phyloP scores from a whole-genome alignment of 2,329 filamentous ascomycete genomes.

The Furcasterigmium sp. region DNA sequence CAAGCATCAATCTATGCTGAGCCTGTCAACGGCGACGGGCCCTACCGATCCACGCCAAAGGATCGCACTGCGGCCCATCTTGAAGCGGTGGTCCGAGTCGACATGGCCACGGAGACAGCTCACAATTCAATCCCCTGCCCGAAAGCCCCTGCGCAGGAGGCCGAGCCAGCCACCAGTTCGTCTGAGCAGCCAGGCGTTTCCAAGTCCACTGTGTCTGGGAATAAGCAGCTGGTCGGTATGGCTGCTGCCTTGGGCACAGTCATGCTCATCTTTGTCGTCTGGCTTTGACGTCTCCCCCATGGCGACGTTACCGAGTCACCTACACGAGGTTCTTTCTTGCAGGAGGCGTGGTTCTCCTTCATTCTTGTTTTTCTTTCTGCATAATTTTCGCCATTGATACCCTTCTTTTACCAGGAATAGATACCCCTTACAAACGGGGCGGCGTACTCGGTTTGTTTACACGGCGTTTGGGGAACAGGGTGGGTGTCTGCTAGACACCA shows the following conservation, averaged over 20 bases:
- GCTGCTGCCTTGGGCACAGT: constrained; percentile 40
- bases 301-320: neutral
- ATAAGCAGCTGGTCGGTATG: constrained; percentile 44
- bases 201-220: constrained; percentile 31
- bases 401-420: neutral
- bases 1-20: no score
- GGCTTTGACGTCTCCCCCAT: constrained; percentile 28
- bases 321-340: neutral
- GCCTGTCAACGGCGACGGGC: no score
- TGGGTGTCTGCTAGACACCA: no score
- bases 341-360: no score
- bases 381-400: neutral
- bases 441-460: neutral
- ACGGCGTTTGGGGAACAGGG: neutral
- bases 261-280: constrained; percentile 48
- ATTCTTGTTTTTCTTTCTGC: neutral
- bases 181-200: neutral
- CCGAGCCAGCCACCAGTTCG: neutral
- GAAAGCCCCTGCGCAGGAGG: constrained; percentile 22
- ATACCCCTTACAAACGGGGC: neutral
- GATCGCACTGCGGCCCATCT: no score
- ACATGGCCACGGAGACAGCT: neutral
- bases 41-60: no score
- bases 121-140: neutral
- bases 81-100: neutral